These are phyloP conservation scores for Erodium maritimum DNA, from an alignment of 345 rosid species.

Conservation along the genomic window DNA sequence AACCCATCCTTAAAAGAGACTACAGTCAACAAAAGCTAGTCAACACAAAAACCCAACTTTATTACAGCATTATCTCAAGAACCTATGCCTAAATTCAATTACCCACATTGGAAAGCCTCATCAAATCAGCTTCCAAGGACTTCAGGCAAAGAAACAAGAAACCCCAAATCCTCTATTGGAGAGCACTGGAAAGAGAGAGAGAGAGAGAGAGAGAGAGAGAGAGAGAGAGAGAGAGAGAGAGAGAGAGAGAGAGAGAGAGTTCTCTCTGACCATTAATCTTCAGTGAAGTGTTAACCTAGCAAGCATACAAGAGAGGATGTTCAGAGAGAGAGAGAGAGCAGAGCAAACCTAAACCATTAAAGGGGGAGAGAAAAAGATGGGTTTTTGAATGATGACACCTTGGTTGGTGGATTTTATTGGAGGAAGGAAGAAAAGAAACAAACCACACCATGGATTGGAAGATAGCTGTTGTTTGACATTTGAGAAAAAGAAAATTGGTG, in stretches of 20 bases:
- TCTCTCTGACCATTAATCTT: constrained; percentile 20
- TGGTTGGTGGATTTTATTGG: constrained; percentile 15
- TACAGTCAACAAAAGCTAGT: constrained; percentile 10
- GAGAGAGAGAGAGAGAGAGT: constrained; percentile 29
- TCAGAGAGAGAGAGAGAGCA: constrained; percentile 17
- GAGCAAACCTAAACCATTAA: constrained; percentile 34
- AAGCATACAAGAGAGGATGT: constrained; percentile 23
- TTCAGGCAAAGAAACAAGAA: constrained; percentile 6
- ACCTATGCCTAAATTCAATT: constrained; percentile 20
- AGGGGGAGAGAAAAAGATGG: constrained; percentile 9
- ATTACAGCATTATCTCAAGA: constrained; percentile 12
- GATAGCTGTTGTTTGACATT: constrained; percentile 11
- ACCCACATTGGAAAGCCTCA: constrained; percentile 21
- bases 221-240: constrained; percentile 32
- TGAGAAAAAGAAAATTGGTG: background rate
- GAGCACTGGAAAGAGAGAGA: constrained; percentile 7
- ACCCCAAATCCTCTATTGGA: constrained; percentile 20
- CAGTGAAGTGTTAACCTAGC: constrained; percentile 55
- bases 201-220: constrained; percentile 26
- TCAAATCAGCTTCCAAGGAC: constrained; percentile 5
- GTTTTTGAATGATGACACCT: constrained; percentile 20
- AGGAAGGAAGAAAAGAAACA: constrained; percentile 8
- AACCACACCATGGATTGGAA: constrained; percentile 16
- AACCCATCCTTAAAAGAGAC: constrained; percentile 4
- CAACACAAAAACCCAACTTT: constrained; percentile 12